A percentile compares a stretch with the other conserved stretches of the same genome.
Conservation (phyloP, 441 rosid genomes). For the Arabidopsis hybrid region DNA sequence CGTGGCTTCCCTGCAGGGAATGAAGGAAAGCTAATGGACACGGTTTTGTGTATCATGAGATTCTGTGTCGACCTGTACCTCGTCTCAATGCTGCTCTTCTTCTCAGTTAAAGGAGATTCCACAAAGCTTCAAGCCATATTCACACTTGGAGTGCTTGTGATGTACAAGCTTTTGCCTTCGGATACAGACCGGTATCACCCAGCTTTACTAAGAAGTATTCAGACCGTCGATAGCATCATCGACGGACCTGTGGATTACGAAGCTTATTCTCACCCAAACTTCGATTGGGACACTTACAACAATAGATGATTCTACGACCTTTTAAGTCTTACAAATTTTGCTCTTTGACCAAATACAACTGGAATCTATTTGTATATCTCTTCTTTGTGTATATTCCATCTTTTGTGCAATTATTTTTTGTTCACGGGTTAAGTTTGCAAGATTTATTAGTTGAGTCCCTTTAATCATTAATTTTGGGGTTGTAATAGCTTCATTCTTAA, state of each 20-base stretch:
- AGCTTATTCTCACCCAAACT: constrained; percentile 84
- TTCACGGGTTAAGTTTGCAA: background rate
- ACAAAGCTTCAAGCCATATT: constrained; percentile 96
- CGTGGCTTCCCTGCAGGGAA: constrained; percentile 96
- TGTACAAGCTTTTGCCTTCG: constrained; percentile 87
- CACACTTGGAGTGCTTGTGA: constrained; percentile 81
- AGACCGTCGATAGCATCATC: constrained; percentile 74
- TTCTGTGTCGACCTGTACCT: constrained; percentile 88
- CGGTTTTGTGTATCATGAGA: constrained; percentile 80
- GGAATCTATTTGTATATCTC: constrained; percentile 30
- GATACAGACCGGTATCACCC: constrained; percentile 68
- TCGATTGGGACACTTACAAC: constrained; percentile 88
- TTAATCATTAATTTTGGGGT: background rate
- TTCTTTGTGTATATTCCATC: constrained; percentile 29
- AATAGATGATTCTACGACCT: constrained; percentile 29
- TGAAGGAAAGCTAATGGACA: constrained; percentile 97
- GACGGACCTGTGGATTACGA: constrained; percentile 91
- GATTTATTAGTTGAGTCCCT: background rate
- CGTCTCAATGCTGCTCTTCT: constrained; percentile 83
- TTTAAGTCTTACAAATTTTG: constrained; percentile 23
- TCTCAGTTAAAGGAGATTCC: constrained; percentile 91
- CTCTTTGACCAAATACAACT: constrained; percentile 25
- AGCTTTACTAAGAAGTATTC: constrained; percentile 72
- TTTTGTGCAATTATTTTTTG: constrained; percentile 23
- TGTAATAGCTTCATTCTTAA: background rate